Evolutionary conservation across 148 eudicot genomes (phyloP), one percentile per base, ranked within the genome.

Genomic region (Suaeda aralocaspica): DNA sequence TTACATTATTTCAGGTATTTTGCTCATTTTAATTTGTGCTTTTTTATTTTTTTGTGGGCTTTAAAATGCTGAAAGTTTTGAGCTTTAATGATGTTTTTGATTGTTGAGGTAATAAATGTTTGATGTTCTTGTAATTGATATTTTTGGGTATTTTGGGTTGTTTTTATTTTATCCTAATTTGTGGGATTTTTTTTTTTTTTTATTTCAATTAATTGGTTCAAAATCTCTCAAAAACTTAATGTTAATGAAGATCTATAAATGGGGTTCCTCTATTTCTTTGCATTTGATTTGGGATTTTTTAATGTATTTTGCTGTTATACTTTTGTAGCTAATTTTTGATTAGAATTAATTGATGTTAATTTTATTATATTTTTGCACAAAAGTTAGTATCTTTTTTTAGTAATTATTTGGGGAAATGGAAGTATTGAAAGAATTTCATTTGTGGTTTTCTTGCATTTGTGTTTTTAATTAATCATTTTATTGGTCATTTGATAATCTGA

Each of bases 201-300:
- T 60, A n/a, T n/a, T n/a, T n/a, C 16, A 39, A 15, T 33, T 16
- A 42, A 13, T 48, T 60, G 24, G 5, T 8, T 48, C 22, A 19
- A 3, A 9, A 8, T 64, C 50, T 64, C 29, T 59, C 46, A 59
- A 15, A 14, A 60, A 30, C n/a, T n/a, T 50, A 9, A 33, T 36
- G n/a, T 1, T 52, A 24, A 59, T 22, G 48, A 68, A 61, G 81
- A 78, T 78, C 73, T 78, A 59, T 34, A 66, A 25, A 67, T 78
- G 30, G 25, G 61, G 26, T 46, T 46, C 16, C 25, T 59, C 8
- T 52, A 34, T 56, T 14, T 59, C 10, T 22, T 5, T 45, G 30
- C 21, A 29, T 64, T 69, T 45, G 1, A 7, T 42, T 69, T 57
- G 33, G 31, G 59, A 1, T 2, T n/a, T 22, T 53, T 22, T 24